phyloP scores from a whole-genome alignment of 169 alveolate species.

The Eimeria sp. region DNA sequence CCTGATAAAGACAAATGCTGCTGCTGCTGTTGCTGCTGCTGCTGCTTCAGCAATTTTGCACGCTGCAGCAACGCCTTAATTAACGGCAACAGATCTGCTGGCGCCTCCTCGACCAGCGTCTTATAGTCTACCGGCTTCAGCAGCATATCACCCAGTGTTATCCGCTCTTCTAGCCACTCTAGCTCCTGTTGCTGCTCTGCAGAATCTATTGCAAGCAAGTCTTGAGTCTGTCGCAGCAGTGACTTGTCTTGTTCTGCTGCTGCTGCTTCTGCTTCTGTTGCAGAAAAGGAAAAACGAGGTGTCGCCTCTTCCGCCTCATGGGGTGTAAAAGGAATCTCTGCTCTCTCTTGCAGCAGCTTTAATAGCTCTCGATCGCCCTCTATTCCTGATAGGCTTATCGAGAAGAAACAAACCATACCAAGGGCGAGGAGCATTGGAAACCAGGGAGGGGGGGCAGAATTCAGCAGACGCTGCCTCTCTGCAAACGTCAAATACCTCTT shows the following conservation, averaged over 20 bases:
- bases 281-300: background rate
- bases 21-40: constrained; percentile 9
- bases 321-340: background rate
- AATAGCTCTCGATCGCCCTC: background rate
- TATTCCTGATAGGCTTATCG: background rate
- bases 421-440: constrained; percentile 17
- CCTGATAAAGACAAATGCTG: too few species aligned
- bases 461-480: constrained; percentile 18
- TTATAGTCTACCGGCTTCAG: background rate
- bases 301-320: background rate
- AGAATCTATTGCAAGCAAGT: background rate
- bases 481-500: background rate
- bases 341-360: background rate
- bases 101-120: background rate
- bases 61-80: too few species aligned
- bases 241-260: background rate
- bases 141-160: background rate
- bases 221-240: background rate
- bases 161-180: background rate
- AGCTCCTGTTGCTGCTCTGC: constrained; percentile 6
- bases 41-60: background rate
- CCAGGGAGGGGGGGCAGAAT: background rate
- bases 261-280: background rate
- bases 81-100: background rate
- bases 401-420: constrained; percentile 9